Evolutionary conservation across 768 basidiomycete species (phyloP).

Genomic region (Agrocybe pediades): DNA sequence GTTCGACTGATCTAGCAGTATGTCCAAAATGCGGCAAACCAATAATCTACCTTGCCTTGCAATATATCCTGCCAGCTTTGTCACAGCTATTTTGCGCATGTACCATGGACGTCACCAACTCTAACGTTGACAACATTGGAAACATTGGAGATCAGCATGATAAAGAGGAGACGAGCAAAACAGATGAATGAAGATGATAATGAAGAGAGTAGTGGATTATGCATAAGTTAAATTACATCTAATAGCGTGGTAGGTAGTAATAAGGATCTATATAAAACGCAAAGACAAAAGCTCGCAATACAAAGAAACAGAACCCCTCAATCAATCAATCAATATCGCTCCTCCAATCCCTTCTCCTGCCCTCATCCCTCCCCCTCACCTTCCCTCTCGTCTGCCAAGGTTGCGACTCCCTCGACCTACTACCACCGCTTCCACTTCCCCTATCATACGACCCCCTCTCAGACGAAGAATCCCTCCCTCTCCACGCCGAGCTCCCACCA

Average conservation of each 20-base stretch:
- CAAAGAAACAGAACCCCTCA: neutral
- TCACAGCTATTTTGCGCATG: no score
- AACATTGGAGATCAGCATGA: no score
- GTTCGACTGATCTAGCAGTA: no score
- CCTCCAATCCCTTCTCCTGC: neutral
- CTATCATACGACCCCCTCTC: neutral
- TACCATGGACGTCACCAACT: no score
- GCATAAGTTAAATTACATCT: neutral
- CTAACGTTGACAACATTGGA: no score
- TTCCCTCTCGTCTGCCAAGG: neutral
- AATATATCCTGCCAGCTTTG: no score
- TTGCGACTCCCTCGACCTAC: neutral
- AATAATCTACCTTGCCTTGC: no score
- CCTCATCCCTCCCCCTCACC: no score
- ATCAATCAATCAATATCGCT: neutral
- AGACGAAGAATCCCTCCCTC: no score
- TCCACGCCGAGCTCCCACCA: neutral
- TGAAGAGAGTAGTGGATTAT: neutral
- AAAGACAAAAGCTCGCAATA: neutral
- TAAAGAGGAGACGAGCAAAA: no score
- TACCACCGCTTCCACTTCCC: neutral
- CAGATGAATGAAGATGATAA: neutral
- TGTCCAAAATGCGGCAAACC: no score
- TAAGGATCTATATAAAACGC: neutral
- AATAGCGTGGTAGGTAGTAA: neutral